Conservation (phyloP, 306 rosid genomes). For the Hylodesmum podocarpum region DNA sequence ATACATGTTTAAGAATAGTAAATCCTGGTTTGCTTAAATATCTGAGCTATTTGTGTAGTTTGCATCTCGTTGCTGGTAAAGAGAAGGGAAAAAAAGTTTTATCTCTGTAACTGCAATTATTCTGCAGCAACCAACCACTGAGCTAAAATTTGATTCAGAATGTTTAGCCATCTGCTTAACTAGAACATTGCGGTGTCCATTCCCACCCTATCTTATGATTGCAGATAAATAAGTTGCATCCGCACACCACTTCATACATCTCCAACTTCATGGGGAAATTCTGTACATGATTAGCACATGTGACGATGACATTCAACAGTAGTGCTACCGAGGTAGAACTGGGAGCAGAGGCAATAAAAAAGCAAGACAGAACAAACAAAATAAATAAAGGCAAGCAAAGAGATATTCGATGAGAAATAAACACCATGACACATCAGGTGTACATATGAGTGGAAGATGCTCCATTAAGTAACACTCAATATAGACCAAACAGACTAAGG, state of each 20-base stretch:
- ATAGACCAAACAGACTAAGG: neutral
- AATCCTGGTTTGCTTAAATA: slow-evolving; percentile 1
- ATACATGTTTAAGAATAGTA: neutral
- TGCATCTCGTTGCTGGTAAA: slow-evolving; percentile 5
- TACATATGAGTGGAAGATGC: neutral
- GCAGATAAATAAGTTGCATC: slow-evolving; percentile 13
- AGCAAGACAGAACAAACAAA: slow-evolving; percentile 2
- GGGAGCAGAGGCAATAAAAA: neutral
- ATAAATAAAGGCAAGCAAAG: neutral
- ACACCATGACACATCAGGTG: neutral
- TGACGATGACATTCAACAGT: neutral
- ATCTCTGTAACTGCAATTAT: slow-evolving; percentile 10
- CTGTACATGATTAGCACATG: neutral
- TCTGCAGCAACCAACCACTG: slow-evolving; percentile 2
- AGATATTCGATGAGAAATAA: neutral
- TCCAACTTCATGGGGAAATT: slow-evolving; percentile 2
- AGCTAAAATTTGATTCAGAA: neutral
- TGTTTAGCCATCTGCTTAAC: neutral
- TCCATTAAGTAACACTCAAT: neutral
- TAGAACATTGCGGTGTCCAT: neutral
- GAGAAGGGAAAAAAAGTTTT: slow-evolving; percentile 2
- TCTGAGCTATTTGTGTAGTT: slow-evolving; percentile 7
- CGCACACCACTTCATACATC: slow-evolving; percentile 23
- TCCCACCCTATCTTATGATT: neutral
- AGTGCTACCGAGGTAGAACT: neutral